Conservation (phyloP, 768 basidiomycete genomes). For the Podaxis rugospora region DNA sequence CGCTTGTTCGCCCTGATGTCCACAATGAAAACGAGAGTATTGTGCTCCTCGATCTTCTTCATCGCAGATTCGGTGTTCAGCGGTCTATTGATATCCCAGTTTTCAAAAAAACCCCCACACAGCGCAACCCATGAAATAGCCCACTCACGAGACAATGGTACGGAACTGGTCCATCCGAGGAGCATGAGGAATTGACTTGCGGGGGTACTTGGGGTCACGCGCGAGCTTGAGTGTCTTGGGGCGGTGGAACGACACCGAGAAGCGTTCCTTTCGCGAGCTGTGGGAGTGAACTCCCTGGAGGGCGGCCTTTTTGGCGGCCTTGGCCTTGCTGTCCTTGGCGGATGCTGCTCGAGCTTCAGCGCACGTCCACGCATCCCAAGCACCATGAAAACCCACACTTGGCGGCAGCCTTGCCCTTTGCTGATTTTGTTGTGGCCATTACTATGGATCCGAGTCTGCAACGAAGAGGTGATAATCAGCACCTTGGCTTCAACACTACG, state of each 20-base stretch:
- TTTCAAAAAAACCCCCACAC: conserved; percentile 7
- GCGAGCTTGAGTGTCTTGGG: conserved; percentile 88
- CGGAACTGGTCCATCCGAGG: conserved; percentile 97
- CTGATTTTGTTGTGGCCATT: conserved; percentile 69
- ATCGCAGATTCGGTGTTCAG: conserved; percentile 96
- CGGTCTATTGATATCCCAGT: conserved; percentile 40
- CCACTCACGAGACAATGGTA: conserved; percentile 80
- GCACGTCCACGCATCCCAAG: neutral
- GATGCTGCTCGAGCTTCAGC: conserved; percentile 21
- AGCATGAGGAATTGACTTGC: conserved; percentile 88
- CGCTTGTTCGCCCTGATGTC: conserved; percentile 96
- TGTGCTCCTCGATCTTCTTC: conserved; percentile 99
- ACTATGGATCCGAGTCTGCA: conserved; percentile 12
- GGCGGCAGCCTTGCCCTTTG: conserved; percentile 59
- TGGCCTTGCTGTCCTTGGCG: conserved; percentile 68
- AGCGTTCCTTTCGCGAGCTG: conserved; percentile 75
- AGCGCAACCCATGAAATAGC: neutral
- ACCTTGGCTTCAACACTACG: neutral
- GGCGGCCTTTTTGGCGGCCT: conserved; percentile 94
- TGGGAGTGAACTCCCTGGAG: conserved; percentile 82
- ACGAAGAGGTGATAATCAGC: conserved; percentile 9
- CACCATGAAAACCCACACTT: conserved; percentile 30
- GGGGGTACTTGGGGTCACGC: conserved; percentile 90
- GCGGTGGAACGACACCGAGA: conserved; percentile 89
- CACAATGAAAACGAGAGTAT: conserved; percentile 97